These are phyloP conservation scores for Russula sp. DNA, from an alignment of 768 basidiomycete species.

Conservation along the genomic window DNA sequence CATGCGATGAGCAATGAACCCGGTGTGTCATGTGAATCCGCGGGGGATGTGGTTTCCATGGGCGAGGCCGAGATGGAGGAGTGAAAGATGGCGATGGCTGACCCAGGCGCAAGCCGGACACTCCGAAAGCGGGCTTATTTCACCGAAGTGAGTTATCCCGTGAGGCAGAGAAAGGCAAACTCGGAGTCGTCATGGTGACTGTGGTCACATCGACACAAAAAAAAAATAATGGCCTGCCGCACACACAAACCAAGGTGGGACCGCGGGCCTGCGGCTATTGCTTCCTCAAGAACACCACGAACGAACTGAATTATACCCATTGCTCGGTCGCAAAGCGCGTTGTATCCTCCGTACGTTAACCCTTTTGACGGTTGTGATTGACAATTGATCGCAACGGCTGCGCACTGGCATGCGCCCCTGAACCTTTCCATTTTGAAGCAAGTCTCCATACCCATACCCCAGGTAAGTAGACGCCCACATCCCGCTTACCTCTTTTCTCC, in stretches of 20 bases:
- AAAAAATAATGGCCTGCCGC: not conserved
- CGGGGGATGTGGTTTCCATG: not conserved
- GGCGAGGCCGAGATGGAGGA: not conserved
- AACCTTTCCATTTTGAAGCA: not conserved
- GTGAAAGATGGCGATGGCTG: no score
- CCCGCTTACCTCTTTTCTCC: conserved; percentile 30
- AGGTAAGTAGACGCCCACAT: not conserved
- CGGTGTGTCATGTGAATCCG: not conserved
- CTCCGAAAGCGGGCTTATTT: not conserved
- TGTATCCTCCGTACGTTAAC: not conserved
- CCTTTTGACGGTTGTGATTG: conserved; percentile 16
- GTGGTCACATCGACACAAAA: not conserved
- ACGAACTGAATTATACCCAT: no score
- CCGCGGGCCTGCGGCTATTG: not conserved
- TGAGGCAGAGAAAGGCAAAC: no score
- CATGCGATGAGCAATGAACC: conserved; percentile 89
- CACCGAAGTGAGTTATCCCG: not conserved
- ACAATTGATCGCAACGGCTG: not conserved
- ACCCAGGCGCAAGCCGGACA: no score
- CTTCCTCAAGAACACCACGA: not conserved
- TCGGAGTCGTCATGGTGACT: not conserved
- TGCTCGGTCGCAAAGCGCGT: no score
- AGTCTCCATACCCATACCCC: no score
- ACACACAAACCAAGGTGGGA: no score
- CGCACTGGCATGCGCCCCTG: not conserved